These are phyloP conservation scores for Chaetomiaceae sp. DNA, from an alignment of 2,329 filamentous ascomycete genomes.

Conservation along the genomic window DNA sequence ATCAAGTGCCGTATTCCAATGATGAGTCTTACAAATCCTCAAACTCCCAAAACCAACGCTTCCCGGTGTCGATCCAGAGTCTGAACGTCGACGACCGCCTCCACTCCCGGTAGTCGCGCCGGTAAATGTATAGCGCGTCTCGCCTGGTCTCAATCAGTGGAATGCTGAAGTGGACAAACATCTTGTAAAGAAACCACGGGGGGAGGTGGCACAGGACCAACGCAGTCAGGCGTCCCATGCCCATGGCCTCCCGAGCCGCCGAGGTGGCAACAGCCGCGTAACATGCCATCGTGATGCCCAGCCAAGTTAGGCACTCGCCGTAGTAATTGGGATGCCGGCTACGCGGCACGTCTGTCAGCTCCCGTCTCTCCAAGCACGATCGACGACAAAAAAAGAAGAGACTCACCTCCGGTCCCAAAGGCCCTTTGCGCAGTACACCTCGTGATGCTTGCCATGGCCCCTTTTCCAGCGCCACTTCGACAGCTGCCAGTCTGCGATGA, in stretches of 20 bases:
- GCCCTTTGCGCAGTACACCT: constrained; percentile 60
- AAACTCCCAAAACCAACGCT: neutral
- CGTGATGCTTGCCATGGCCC: constrained; percentile 60
- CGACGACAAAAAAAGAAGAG: neutral
- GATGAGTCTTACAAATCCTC: too few relatives aligned
- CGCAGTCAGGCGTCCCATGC: constrained; percentile 35
- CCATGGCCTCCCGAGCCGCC: constrained; percentile 54
- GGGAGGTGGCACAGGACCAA: constrained; percentile 49
- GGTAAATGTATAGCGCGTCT: constrained; percentile 57
- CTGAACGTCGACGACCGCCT: constrained; percentile 50
- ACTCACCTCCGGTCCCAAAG: constrained; percentile 53
- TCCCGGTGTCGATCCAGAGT: constrained; percentile 24
- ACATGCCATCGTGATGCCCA: constrained; percentile 56
- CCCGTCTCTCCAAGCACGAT: neutral
- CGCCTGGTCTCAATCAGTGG: constrained; percentile 66
- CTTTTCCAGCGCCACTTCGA: constrained; percentile 55
- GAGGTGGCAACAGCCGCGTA: constrained; percentile 51
- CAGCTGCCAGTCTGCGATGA: constrained; percentile 61
- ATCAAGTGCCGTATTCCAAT: neutral
- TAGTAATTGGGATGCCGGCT: constrained; percentile 66
- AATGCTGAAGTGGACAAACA: constrained; percentile 46
- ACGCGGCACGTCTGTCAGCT: neutral
- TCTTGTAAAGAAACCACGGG: constrained; percentile 57
- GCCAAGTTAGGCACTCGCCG: constrained; percentile 66
- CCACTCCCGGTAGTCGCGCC: constrained; percentile 64